Base-by-base conservation (phyloP, 441 rosid species). In the Bruguiera hainesii region DNA sequence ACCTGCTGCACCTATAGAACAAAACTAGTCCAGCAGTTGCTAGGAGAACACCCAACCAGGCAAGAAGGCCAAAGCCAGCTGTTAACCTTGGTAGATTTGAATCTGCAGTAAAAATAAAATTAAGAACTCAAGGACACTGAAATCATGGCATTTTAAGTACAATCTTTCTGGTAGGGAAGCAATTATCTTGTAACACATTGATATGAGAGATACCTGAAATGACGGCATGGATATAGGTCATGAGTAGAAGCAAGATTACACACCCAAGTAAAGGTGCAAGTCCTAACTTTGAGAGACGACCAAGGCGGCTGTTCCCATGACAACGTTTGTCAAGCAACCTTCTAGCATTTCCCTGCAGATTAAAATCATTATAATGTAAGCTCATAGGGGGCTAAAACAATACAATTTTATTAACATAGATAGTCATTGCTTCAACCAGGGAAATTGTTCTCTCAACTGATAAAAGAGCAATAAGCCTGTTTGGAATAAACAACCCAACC, bases 1-100 rank as follows among this genome's bases (percentile, higher is more conserved):
- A 95, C 99, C 93, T 87, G 93, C 96, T 90, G 78, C 98, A 92
- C 73, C 91, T 82, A 78, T 92, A 83, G 76, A 95, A 81, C 90
- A 89, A 65, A 64, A 89, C 81, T 65, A 95, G 82, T 58, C 97
- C 98, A 46, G 76, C 76, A 68, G 84, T 85, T 61, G 97, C 93
- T 56, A 89, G 85, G 73, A 95, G 71, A 72, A 89, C 76, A 39
- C 98, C 99, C 56, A 77, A 78, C 99, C 99, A 95, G 59, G 98
- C 99, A 73, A 95, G 64, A 69, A 87, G 84, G 72, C 88, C 96
- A 83, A 85, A 75, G 58, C 93, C 87, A 79, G 85, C 76, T 20
- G 96, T 88, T 69, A 91, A 66, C 83, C 78, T 90, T 61, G 96
- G 98, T 64, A 90, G 82, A 81, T 84, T 67, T 63, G 96, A 70